phyloP scores from a whole-genome alignment of 306 rosid species.

The Hippophae rhamnoides region DNA sequence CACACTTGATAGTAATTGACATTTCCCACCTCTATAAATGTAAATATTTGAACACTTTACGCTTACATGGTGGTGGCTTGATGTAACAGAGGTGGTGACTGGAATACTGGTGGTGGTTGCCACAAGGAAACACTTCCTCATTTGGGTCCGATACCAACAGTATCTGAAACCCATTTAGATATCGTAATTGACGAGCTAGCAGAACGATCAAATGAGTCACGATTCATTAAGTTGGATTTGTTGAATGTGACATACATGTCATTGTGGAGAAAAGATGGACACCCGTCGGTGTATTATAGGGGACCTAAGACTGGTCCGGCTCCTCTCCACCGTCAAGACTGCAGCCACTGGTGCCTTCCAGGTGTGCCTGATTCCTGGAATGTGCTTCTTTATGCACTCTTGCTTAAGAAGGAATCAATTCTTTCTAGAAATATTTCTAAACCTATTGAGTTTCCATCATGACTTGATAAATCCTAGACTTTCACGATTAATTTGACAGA shows the following conservation, averaged over 20 bases:
- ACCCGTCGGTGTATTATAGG: constrained; percentile 55
- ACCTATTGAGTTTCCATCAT: constrained; percentile 22
- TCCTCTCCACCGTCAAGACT: constrained; percentile 57
- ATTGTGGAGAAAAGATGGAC: constrained; percentile 68
- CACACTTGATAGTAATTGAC: background rate
- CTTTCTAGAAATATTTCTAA: constrained; percentile 11
- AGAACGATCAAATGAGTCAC: constrained; percentile 29
- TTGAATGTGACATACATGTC: constrained; percentile 71
- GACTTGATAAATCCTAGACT: background rate
- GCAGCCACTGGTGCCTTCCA: constrained; percentile 97
- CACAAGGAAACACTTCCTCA: constrained; percentile 67
- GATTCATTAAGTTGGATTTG: constrained; percentile 37
- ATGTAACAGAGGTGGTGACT: constrained; percentile 60
- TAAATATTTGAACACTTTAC: constrained; percentile 3
- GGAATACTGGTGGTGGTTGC: constrained; percentile 89
- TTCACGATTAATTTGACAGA: constrained; percentile 9
- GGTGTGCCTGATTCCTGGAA: constrained; percentile 97
- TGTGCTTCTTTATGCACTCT: constrained; percentile 60
- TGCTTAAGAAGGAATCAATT: constrained; percentile 41
- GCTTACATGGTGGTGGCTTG: constrained; percentile 15
- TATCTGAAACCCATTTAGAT: constrained; percentile 29
- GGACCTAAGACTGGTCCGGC: constrained; percentile 42
- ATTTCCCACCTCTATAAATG: background rate
- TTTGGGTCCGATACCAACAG: constrained; percentile 29
- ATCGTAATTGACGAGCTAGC: constrained; percentile 37